Evolutionary conservation across 192 early-diverging fungal genomes (phyloP).

Genomic region (Coemansia sp.): DNA sequence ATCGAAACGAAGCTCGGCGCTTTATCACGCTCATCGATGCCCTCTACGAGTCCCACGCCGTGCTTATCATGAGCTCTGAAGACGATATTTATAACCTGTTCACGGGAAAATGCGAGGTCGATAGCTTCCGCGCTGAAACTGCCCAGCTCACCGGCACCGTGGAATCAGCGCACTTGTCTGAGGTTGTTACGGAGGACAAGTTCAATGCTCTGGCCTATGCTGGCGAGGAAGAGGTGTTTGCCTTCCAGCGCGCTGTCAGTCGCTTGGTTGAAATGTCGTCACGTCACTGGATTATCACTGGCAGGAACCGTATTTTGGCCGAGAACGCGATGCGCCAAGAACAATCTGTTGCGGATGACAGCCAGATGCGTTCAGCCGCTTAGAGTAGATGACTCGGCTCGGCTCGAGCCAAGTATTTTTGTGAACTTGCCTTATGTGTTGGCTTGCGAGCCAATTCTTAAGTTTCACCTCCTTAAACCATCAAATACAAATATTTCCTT

Average conservation of each 20-base stretch:
- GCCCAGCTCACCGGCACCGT: not conserved
- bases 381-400: not conserved
- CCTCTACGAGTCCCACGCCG: slow-evolving; percentile 82
- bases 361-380: slow-evolving; percentile 20
- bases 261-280: slow-evolving; percentile 94
- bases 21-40: slow-evolving; percentile 95
- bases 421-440: not conserved
- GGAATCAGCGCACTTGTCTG: not conserved
- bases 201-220: slow-evolving; percentile 25
- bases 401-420: not conserved
- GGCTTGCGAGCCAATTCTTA: not conserved
- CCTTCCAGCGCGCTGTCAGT: slow-evolving; percentile 91
- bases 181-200: slow-evolving; percentile 11
- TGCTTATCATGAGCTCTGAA: slow-evolving; percentile 74
- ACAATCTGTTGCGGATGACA: not conserved
- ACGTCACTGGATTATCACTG: slow-evolving; percentile 64
- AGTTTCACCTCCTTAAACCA: not conserved
- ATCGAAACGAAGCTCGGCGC: slow-evolving; percentile 86
- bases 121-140: slow-evolving; percentile 28
- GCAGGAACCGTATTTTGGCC: slow-evolving; percentile 32
- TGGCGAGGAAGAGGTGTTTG: slow-evolving; percentile 95
- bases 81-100: slow-evolving; percentile 71
- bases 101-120: slow-evolving; percentile 61
- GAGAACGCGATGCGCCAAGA: slow-evolving; percentile 44
- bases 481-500: slow-evolving; percentile 11